These are phyloP conservation scores for Plectosphaerella plurivora DNA, from an alignment of 2,329 filamentous ascomycete genomes.

Conservation along the genomic window DNA sequence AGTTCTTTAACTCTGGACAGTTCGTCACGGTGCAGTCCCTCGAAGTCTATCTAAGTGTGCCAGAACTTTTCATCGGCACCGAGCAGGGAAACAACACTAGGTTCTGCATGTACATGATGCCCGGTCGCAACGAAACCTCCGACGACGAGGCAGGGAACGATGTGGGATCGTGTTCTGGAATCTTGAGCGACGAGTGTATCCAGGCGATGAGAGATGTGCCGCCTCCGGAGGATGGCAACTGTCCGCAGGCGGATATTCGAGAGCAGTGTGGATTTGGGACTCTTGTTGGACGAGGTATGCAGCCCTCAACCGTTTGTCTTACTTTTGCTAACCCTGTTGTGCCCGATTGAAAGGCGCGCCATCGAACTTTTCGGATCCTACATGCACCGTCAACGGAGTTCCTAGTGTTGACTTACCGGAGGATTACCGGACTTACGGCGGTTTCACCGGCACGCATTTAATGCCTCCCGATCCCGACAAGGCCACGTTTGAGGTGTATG, in stretches of 20 bases:
- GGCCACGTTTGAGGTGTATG: neutral
- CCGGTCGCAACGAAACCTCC: neutral
- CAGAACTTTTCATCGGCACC: neutral
- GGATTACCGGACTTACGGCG: neutral
- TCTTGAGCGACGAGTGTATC: slow-evolving; percentile 1
- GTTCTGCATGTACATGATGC: neutral
- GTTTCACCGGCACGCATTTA: neutral
- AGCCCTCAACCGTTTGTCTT: too few species aligned
- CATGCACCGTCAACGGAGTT: neutral
- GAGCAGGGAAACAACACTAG: neutral
- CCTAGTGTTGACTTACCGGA: neutral
- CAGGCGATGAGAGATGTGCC: neutral
- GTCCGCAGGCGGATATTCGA: neutral
- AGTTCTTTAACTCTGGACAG: neutral
- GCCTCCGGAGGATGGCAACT: neutral
- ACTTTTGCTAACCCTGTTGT: too few species aligned
- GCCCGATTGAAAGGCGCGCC: neutral
- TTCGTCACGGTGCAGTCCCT: neutral
- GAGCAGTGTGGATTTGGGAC: neutral
- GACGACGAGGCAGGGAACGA: neutral
- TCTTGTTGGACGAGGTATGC: neutral
- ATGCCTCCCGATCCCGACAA: neutral
- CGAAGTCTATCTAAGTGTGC: neutral
- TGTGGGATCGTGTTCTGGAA: neutral
- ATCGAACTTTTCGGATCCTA: neutral